Evolutionary conservation across 305 asterid species (phyloP).

Genomic region (Fraxinus dipetala): DNA sequence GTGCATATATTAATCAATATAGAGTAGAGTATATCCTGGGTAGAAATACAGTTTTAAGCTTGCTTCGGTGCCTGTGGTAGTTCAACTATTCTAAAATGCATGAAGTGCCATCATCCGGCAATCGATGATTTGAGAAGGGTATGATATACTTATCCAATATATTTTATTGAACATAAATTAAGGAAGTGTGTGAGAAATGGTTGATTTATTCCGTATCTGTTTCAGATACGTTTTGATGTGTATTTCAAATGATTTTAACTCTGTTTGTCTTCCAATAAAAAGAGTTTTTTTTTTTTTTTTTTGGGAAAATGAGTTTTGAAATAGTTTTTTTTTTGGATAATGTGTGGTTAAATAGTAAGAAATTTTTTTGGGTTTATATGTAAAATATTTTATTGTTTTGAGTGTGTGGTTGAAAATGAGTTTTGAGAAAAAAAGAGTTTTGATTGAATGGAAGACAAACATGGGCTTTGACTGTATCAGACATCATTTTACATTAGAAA

Average conservation of each 20-base stretch:
- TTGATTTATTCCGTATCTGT: background rate
- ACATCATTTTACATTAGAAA: background rate
- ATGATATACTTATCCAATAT: background rate
- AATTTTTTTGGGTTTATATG: background rate
- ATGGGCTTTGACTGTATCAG: background rate
- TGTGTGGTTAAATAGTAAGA: background rate
- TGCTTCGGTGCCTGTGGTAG: background rate
- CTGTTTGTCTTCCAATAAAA: background rate
- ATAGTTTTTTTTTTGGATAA: background rate
- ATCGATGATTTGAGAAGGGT: background rate
- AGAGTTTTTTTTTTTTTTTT: background rate
- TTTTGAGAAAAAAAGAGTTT: background rate
- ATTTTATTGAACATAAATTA: background rate
- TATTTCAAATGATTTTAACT: background rate
- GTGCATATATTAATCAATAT: background rate
- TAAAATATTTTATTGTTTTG: background rate
- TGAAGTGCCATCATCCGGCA: background rate
- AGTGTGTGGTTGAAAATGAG: background rate
- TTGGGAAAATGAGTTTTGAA: too few species aligned
- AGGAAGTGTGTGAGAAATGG: background rate
- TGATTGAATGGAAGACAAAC: background rate
- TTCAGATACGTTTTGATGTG: background rate
- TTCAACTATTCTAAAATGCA: background rate
- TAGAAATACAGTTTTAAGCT: background rate
- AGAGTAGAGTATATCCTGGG: background rate